A percentile compares a stretch with the other conserved stretches of the same genome.
phyloP scores from a whole-genome alignment of 495 filamentous ascomycete species.

The Cercophora sp. region DNA sequence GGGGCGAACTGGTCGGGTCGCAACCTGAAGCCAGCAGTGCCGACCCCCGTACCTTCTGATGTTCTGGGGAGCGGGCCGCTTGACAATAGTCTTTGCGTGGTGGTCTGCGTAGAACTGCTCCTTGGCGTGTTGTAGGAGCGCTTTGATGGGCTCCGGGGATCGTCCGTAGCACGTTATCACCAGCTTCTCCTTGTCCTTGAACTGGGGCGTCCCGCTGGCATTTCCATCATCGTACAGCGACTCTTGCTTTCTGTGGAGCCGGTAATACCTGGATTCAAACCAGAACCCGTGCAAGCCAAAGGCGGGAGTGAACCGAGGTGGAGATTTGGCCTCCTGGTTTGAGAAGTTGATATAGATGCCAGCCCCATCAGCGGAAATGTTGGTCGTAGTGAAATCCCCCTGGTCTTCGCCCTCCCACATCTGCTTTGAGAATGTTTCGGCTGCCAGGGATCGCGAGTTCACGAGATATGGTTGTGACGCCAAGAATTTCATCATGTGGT shows the following conservation, averaged over 20 bases:
- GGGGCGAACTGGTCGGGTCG: constrained; percentile 67
- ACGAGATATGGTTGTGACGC: constrained; percentile 50
- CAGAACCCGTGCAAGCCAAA: constrained; percentile 39
- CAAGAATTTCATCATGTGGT: constrained; percentile 58
- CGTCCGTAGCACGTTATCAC: constrained; percentile 41
- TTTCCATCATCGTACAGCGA: constrained; percentile 27
- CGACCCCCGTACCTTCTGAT: constrained; percentile 32
- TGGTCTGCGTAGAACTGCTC: constrained; percentile 44
- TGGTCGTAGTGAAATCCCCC: constrained; percentile 26
- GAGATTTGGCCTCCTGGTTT: constrained; percentile 35
- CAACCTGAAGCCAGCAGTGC: constrained; percentile 60
- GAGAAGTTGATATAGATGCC: constrained; percentile 43
- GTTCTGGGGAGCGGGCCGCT: constrained; percentile 38
- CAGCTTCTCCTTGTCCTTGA: constrained; percentile 39
- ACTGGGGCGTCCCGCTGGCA: constrained; percentile 20
- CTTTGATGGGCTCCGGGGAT: constrained; percentile 56
- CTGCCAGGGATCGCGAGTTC: constrained; percentile 52
- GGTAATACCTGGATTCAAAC: constrained; percentile 37
- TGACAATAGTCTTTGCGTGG: constrained; percentile 47
- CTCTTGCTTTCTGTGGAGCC: constrained; percentile 36
- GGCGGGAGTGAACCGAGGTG: constrained; percentile 38
- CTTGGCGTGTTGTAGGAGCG: constrained; percentile 54
- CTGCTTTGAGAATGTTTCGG: constrained; percentile 50
- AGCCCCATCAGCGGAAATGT: constrained; percentile 30
- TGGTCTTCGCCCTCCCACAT: constrained; percentile 52